These are phyloP conservation scores for Leccinum longicurvipes DNA, from an alignment of 768 basidiomycete genomes.

Conservation along the genomic window DNA sequence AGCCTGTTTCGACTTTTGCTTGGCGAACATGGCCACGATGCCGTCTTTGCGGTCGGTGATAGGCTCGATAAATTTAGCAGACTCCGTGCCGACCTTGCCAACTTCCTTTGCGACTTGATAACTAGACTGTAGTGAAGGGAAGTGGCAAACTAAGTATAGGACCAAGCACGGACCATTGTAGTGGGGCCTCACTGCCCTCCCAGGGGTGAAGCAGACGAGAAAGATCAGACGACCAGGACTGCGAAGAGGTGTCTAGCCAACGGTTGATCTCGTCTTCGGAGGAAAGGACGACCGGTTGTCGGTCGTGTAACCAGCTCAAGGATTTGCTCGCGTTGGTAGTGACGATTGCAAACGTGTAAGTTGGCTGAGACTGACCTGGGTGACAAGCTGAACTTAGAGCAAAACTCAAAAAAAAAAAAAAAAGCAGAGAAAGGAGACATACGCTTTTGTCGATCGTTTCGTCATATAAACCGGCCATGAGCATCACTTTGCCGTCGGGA, in stretches of 20 bases:
- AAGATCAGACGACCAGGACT: constrained; percentile 61
- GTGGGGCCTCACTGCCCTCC: constrained; percentile 42
- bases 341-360: constrained; percentile 87
- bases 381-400: background rate
- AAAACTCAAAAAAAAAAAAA: too few species aligned
- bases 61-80: constrained; percentile 78
- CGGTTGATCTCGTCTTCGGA: constrained; percentile 51
- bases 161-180: constrained; percentile 60
- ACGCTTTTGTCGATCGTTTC: constrained; percentile 63
- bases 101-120: constrained; percentile 87
- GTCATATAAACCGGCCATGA: constrained; percentile 89
- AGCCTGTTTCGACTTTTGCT: constrained; percentile 42
- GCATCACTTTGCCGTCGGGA: constrained; percentile 61
- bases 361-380: constrained; percentile 49
- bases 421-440: background rate
- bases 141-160: background rate
- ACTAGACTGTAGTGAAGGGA: constrained; percentile 37
- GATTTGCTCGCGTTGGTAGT: constrained; percentile 74
- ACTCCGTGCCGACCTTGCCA: constrained; percentile 86
- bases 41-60: constrained; percentile 78
- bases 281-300: constrained; percentile 80
- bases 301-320: constrained; percentile 86
- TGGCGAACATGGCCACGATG: constrained; percentile 78
- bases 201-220: constrained; percentile 60
- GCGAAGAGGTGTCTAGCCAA: constrained; percentile 81